Evolutionary conservation across 495 filamentous ascomycete species (phyloP), one percentile per base, ranked within the genome.

Genomic region (Elasticomyces elasticus): DNA sequence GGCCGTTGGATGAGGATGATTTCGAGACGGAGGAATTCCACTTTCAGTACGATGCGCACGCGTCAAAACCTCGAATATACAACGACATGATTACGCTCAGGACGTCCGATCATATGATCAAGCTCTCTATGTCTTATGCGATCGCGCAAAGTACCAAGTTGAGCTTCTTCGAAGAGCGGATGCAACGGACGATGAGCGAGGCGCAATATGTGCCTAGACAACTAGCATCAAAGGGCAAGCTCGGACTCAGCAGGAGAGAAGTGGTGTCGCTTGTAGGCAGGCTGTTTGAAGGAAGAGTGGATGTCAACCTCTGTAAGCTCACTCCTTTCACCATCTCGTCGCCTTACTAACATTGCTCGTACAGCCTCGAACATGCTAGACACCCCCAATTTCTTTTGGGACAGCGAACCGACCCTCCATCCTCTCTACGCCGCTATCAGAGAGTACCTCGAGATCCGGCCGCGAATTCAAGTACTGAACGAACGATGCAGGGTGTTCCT

Each of bases 1-100:
- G 84, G 40, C 82, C 87, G 4, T 75, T 87, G 19, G 75, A 81
- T 54, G 85, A 90, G 68, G 80, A 82, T 52, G 91, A 99, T 62
- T 95, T 94, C 62, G 92, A 99, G 72, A 97, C 87, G 2, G 92
- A 99, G 63, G 91, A 97, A 63, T 95, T 99, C 66, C 94, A 99
- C 69, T 96, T 99, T 69, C 89, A 97, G 64, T 99, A 99, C 69
- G 90, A 85, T 54, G 78, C 81, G 0, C 77, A 85, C 46, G 87
- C 90, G 24, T 82, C 87, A 37, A 78, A 89, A 23, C 94, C 92
- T 7, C 76, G 92, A 52, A 85, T 99, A 52, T 99, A 88, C 70
- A 95, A 99, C 67, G 92, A 99, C 66, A 97, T 99, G 94, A 97
- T 99, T 66, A 99, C 92, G 0, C 74, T 99, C 12, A 77, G 89